These are phyloP conservation scores for Medicago arabica DNA, from an alignment of 306 rosid genomes.

Conservation along the genomic window DNA sequence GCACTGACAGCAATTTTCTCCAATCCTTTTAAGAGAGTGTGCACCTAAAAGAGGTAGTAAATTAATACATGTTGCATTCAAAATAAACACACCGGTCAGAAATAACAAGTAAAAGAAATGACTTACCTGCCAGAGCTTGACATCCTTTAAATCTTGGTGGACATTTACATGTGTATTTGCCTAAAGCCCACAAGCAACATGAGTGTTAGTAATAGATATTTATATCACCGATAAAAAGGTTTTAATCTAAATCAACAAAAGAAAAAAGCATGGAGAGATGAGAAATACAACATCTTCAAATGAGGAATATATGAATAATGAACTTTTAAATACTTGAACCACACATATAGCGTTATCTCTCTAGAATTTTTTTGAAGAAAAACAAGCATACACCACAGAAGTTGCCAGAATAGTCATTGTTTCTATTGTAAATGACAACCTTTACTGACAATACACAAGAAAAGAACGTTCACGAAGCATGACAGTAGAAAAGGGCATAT, in stretches of 20 bases:
- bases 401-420: background rate
- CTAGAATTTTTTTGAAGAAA: constrained; percentile 9
- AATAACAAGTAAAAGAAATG: constrained; percentile 29
- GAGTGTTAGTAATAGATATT: constrained; percentile 21
- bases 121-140: constrained; percentile 96
- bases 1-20: constrained; percentile 99
- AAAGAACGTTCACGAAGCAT: constrained; percentile 11
- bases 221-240: constrained; percentile 22
- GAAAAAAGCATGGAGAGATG: background rate
- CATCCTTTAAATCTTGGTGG: constrained; percentile 87
- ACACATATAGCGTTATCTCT: background rate
- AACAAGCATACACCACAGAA: background rate
- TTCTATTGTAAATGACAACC: constrained; percentile 10
- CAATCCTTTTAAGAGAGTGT: constrained; percentile 93
- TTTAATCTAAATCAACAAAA: constrained; percentile 3
- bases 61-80: constrained; percentile 14
- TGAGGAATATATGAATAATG: constrained; percentile 14
- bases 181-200: constrained; percentile 52
- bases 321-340: constrained; percentile 1
- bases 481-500: background rate
- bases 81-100: constrained; percentile 4
- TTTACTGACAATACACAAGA: constrained; percentile 5
- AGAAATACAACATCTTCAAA: constrained; percentile 11
- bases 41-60: constrained; percentile 65
- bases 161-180: constrained; percentile 95